Evolutionary conservation across 1,139 yeast species (phyloP).

Genomic region (Yamadazyma buinensis): DNA sequence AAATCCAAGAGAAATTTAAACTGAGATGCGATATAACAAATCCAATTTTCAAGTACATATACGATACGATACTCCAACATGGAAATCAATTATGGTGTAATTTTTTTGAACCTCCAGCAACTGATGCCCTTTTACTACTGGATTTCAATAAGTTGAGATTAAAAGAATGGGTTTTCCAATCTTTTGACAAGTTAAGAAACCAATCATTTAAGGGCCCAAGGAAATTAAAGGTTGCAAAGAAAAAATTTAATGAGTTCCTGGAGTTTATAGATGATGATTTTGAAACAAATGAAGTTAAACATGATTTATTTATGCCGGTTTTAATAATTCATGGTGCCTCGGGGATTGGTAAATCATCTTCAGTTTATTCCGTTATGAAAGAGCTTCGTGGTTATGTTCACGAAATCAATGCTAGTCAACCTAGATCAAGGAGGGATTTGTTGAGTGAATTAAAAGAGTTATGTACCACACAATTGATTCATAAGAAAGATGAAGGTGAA

Average conservation of each 20-base stretch:
- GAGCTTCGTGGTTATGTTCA: conserved; percentile 70
- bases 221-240: conserved; percentile 20
- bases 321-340: conserved; percentile 66
- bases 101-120: conserved; percentile 36
- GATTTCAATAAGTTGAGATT: conserved; percentile 20
- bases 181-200: conserved; percentile 41
- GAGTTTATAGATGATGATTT: conserved; percentile 32
- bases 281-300: conserved; percentile 21
- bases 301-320: conserved; percentile 51
- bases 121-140: conserved; percentile 36
- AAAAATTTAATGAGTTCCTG: conserved; percentile 13
- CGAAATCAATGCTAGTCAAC: conserved; percentile 74
- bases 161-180: conserved; percentile 44
- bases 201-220: conserved; percentile 31
- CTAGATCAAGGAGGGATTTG: conserved; percentile 71
- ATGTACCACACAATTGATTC: conserved; percentile 81
- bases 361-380: conserved; percentile 66
- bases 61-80: background rate
- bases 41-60: conserved; percentile 4
- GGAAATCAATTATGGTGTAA: conserved; percentile 35
- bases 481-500: conserved; percentile 34
- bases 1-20: conserved; percentile 1
- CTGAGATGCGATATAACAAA: conserved; percentile 3
- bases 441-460: conserved; percentile 66
- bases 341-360: conserved; percentile 78